Evolutionary conservation across 257 asterid genomes (phyloP).

Genomic region (Verbena officinalis): DNA sequence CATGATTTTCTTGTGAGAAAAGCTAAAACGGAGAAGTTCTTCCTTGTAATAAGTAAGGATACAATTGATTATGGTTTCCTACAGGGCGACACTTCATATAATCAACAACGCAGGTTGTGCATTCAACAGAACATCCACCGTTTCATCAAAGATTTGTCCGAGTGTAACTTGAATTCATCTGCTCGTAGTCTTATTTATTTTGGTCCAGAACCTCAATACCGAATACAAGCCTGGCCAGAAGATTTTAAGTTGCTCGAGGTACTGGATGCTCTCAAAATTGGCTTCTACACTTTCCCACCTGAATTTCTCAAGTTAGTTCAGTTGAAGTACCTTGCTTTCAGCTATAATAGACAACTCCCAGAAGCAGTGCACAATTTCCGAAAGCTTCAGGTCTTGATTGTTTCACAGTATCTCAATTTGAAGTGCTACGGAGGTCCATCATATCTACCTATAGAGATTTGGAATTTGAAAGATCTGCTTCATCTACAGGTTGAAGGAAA

Average conservation of each 20-base stretch:
- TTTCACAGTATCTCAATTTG: background rate
- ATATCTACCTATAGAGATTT: slow-evolving; percentile 14
- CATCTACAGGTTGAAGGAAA: slow-evolving; percentile 22
- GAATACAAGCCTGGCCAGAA: background rate
- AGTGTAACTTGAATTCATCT: background rate
- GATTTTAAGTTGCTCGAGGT: slow-evolving; percentile 22
- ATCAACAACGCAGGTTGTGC: slow-evolving; percentile 11
- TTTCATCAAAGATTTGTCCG: background rate
- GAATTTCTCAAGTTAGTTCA: slow-evolving; percentile 6
- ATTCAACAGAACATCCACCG: background rate
- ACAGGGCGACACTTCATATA: background rate
- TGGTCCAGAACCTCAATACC: background rate
- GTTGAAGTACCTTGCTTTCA: slow-evolving; percentile 33
- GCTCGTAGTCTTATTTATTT: slow-evolving; percentile 18
- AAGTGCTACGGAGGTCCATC: background rate
- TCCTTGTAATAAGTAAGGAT: slow-evolving; percentile 1
- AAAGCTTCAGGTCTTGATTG: slow-evolving; percentile 23
- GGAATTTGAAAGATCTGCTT: slow-evolving; percentile 22
- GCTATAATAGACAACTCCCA: background rate
- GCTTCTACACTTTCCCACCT: slow-evolving; percentile 8
- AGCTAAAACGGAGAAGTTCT: slow-evolving; percentile 23
- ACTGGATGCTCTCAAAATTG: slow-evolving; percentile 1
- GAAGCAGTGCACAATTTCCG: slow-evolving; percentile 5
- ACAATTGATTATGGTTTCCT: background rate
- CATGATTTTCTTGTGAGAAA: background rate